Evolutionary conservation across 1,284 basidiomycete species (phyloP).

Genomic region (Moniliophthora roreri): DNA sequence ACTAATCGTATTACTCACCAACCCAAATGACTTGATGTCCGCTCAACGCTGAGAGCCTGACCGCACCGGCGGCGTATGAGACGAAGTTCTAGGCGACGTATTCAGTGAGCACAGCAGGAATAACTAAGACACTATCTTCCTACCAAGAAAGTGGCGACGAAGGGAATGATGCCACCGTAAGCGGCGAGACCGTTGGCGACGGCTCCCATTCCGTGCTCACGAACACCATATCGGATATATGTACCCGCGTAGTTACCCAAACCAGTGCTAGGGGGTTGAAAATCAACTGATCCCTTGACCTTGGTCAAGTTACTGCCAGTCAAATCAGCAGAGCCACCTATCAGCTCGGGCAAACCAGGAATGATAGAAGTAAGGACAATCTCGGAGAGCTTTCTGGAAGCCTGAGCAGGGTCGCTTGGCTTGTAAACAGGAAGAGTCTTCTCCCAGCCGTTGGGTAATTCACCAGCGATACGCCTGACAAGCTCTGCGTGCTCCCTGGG

Average conservation of each 20-base stretch:
- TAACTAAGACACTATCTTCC: conserved; percentile 18
- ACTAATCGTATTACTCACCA: conserved; percentile 46
- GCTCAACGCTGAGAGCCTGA: conserved; percentile 88
- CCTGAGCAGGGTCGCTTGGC: conserved; percentile 79
- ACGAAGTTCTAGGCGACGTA: conserved; percentile 86
- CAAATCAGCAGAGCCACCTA: conserved; percentile 92
- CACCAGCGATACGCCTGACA: conserved; percentile 79
- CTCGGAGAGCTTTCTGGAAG: conserved; percentile 92
- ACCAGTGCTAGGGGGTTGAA: conserved; percentile 87
- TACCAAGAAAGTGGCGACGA: conserved; percentile 86
- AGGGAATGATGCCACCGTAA: conserved; percentile 85
- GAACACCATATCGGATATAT: conserved; percentile 95
- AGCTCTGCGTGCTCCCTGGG: conserved; percentile 86
- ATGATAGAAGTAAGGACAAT: conserved; percentile 81
- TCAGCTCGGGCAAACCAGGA: conserved; percentile 77
- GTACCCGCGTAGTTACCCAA: conserved; percentile 86
- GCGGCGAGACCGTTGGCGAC: conserved; percentile 89
- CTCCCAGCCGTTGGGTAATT: conserved; percentile 88
- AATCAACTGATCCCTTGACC: conserved; percentile 82
- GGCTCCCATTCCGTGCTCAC: conserved; percentile 96
- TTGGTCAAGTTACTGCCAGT: conserved; percentile 92
- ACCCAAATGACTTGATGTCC: conserved; percentile 92
- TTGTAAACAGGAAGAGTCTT: conserved; percentile 83
- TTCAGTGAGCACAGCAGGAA: conserved; percentile 12
- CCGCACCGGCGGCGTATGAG: conserved; percentile 90